Conservation (phyloP, 192 early-diverging fungal genomes). For the Entophlyctis helioformis region DNA sequence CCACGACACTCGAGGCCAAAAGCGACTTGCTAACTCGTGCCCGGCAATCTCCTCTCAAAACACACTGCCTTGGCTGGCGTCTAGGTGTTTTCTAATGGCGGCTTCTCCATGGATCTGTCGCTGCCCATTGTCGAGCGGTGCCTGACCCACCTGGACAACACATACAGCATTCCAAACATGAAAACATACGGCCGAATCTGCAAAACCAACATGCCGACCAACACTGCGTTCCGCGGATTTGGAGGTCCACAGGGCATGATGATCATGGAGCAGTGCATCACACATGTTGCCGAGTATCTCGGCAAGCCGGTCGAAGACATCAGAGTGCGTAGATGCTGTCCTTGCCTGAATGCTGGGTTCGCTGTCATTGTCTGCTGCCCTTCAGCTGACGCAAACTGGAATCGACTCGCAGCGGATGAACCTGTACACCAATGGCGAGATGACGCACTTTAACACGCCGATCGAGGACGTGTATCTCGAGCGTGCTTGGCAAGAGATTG, state of each 20-base stretch:
- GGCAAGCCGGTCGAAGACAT: conserved; percentile 46
- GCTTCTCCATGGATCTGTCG: conserved; percentile 29
- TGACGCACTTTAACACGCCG: conserved; percentile 58
- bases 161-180: conserved; percentile 63
- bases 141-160: conserved; percentile 65
- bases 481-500: conserved; percentile 55
- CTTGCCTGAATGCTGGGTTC: too few relatives aligned
- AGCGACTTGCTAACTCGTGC: too few relatives aligned
- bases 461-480: conserved; percentile 64
- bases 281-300: conserved; percentile 64
- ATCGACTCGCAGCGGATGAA: conserved; percentile 33
- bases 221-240: conserved; percentile 79
- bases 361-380: background rate
- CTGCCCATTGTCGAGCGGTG: conserved; percentile 59
- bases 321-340: conserved; percentile 19
- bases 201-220: conserved; percentile 72
- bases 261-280: conserved; percentile 63
- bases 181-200: conserved; percentile 57
- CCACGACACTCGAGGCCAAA: too few relatives aligned
- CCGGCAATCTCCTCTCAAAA: too few relatives aligned
- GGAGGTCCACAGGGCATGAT: conserved; percentile 81
- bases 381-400: background rate
- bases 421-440: conserved; percentile 56
- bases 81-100: conserved; percentile 21
- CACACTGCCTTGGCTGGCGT: too few relatives aligned